Base-by-base conservation (phyloP, 2,329 filamentous ascomycete species). In the Verticillium alfalfae region DNA sequence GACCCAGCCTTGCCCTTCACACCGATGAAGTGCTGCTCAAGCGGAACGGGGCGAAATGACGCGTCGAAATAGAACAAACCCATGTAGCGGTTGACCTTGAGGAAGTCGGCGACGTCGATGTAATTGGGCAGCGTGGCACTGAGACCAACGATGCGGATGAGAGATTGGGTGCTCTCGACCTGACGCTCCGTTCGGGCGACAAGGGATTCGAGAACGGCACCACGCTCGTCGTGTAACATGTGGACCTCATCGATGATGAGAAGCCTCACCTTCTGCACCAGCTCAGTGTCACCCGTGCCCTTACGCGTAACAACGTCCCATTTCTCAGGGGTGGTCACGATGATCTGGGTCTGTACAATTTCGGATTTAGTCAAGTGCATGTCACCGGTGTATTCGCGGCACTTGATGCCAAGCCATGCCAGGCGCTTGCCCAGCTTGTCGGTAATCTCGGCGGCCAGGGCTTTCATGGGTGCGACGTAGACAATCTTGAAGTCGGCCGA, bases 281-380 rank as follows among this genome's bases (percentile, higher is more conserved):
- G 84, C 72, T 98, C 95, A 0, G 95, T 98, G 72, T 99, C 95
- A 16, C 96, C 95, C 1, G 93, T 98, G 61, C 94, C 96, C 76
- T 98, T 99, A 64, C 95, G 85, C 3, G 95, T 99, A 5, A 99
- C 92, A 1, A 99, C 95, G 73, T 99, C 95, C 96, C 96, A 99
- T 76, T 99, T 99, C 77, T 99, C 95, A 39, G 95, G 95, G 0
- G 95, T 99, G 0, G 96, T 99, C 58, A 99, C 95, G 63, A 99
- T 97, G 67, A 99, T 95, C 72, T 99, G 95, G 0, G 95, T 99
- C 66, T 93, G 89, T 16, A 97, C 84, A 64, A 99, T 97, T 75
- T 99, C 96, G 2, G 92, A 85, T 75, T 99, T 99, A 57, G 94
- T 97, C 61, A 99, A 84, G 72, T 99, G 95, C 95, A 99, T 99